Evolutionary conservation across 106 monocot genomes (phyloP).

Genomic region (Platanthera guangdongensis): DNA sequence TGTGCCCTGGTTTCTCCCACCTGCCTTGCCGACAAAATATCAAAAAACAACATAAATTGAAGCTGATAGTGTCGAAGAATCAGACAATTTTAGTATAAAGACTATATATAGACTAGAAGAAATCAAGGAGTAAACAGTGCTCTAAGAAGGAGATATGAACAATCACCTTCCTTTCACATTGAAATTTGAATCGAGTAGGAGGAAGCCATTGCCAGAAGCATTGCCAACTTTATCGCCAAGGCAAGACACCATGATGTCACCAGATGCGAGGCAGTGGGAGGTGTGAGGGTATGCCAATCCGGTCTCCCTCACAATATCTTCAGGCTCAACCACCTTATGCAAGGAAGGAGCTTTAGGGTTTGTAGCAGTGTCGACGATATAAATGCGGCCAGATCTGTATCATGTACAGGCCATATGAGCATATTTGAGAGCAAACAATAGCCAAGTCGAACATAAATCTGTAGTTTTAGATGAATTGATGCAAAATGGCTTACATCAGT

Average conservation of each 20-base stretch:
- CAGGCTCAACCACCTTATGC: conserved; percentile 78
- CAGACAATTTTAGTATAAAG: neutral
- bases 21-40: conserved; percentile 18
- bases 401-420: neutral
- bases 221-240: conserved; percentile 94
- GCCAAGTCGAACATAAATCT: too few relatives aligned
- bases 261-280: conserved; percentile 94
- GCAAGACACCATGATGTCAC: conserved; percentile 93
- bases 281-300: conserved; percentile 91
- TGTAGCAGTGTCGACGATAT: conserved; percentile 62
- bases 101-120: neutral
- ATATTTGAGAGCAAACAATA: neutral
- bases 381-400: conserved; percentile 77
- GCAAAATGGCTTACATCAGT: conserved; percentile 43
- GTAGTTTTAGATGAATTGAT: neutral
- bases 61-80: neutral
- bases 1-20: conserved; percentile 97
- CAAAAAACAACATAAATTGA: neutral
- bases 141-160: neutral
- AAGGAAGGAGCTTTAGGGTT: conserved; percentile 75
- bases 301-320: conserved; percentile 72
- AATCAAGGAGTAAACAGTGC: neutral
- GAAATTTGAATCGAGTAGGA: conserved; percentile 93
- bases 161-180: conserved; percentile 96
- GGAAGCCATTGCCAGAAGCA: conserved; percentile 74